Evolutionary conservation across 306 rosid species (phyloP).

Genomic region (Arachis stenosperma): DNA sequence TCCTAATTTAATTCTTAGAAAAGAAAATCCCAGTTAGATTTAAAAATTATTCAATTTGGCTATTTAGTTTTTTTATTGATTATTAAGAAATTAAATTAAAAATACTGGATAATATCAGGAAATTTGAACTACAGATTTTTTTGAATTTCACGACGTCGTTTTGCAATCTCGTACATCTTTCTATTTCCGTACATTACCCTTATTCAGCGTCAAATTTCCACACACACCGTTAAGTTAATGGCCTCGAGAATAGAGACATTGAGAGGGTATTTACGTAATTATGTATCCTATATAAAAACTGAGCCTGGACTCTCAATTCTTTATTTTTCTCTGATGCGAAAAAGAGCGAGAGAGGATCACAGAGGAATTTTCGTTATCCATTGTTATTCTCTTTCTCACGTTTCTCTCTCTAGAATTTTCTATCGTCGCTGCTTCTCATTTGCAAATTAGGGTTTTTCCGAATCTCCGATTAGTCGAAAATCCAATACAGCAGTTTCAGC

Average conservation of each 20-base stretch:
- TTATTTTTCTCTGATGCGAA: slow-evolving; percentile 16
- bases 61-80: no score
- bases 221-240: neutral
- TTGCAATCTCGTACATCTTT: neutral
- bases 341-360: slow-evolving; percentile 66
- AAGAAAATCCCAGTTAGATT: no score
- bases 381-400: slow-evolving; percentile 34
- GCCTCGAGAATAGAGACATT: slow-evolving; percentile 10
- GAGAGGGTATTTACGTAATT: slow-evolving; percentile 42
- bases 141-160: slow-evolving; percentile 39
- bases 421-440: slow-evolving; percentile 32
- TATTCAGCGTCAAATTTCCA: neutral
- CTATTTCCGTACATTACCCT: slow-evolving; percentile 33
- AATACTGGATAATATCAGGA: slow-evolving; percentile 2
- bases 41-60: no score
- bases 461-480: slow-evolving; percentile 35
- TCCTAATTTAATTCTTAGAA: no score
- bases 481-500: slow-evolving; percentile 44
- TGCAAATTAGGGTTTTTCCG: slow-evolving; percentile 64
- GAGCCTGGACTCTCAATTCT: slow-evolving; percentile 24
- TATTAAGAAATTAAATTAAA: no score
- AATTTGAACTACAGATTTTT: neutral
- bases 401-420: slow-evolving; percentile 48
- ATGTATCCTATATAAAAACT: slow-evolving; percentile 11
- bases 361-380: slow-evolving; percentile 83